Evolutionary conservation across 2,329 filamentous ascomycete species (phyloP).

Genomic region (Aspergillus chevalieri): DNA sequence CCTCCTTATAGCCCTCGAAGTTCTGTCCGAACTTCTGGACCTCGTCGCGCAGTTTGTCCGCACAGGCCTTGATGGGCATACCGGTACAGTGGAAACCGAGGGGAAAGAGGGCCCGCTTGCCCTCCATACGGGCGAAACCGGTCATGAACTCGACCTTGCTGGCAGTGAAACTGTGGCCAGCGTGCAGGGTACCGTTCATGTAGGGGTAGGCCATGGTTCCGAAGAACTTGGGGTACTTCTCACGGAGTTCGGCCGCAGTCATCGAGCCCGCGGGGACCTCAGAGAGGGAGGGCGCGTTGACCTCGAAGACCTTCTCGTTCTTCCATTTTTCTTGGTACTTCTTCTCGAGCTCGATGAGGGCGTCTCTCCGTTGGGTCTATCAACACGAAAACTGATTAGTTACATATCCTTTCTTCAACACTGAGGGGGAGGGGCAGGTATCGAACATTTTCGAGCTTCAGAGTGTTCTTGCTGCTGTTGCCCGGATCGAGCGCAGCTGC

Average conservation of each 20-base stretch:
- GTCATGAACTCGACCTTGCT: constrained; percentile 90
- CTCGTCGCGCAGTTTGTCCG: constrained; percentile 89
- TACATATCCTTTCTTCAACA: constrained; percentile 5
- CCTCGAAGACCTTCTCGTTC: constrained; percentile 70
- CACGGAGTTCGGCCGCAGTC: constrained; percentile 66
- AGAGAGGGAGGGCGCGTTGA: constrained; percentile 70
- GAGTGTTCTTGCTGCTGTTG: constrained; percentile 53
- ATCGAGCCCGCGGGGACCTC: constrained; percentile 73
- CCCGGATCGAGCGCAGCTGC: constrained; percentile 51
- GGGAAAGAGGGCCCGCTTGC: constrained; percentile 79
- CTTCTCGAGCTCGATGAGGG: constrained; percentile 57
- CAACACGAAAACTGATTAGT: constrained; percentile 10
- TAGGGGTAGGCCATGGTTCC: constrained; percentile 72
- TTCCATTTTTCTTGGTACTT: constrained; percentile 87
- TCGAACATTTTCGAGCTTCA: constrained; percentile 57
- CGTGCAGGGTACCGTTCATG: constrained; percentile 84
- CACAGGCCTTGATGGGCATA: constrained; percentile 96
- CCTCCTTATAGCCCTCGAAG: constrained; percentile 70
- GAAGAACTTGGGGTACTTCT: constrained; percentile 85
- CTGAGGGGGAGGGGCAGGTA: constrained; percentile 21
- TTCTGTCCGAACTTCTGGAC: constrained; percentile 81
- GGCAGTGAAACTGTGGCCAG: constrained; percentile 85
- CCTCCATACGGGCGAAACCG: constrained; percentile 83
- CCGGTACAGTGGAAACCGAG: constrained; percentile 95
- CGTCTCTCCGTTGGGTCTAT: constrained; percentile 27